Base-by-base conservation (phyloP, 805 yeast species). In the Zygoascus flipseniorum region DNA sequence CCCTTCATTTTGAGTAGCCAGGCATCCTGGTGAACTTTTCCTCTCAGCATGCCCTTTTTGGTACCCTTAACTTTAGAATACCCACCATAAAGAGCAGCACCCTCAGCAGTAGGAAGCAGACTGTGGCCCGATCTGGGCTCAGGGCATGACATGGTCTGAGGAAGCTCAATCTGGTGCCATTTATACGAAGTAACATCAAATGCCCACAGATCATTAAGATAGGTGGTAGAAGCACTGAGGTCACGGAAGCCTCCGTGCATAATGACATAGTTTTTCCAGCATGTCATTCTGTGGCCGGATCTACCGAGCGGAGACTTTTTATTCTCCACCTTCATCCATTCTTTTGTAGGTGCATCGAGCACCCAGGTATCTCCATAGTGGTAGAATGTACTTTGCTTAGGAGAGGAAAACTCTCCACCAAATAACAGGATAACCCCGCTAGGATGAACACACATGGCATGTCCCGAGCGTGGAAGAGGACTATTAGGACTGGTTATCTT, bases 291-390 rank as follows among this genome's bases (percentile, higher is more conserved):
- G 65, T 89, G 96, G 31, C 99, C 99, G 1, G 97, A 88, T 58
- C 99, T 76, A 0, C 96, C 85, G 13, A 83, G 73, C 3, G 98
- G 98, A 10, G 64, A 60, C 52, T 76, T 78, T 58, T 85, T 85
- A 42, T 73, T 71, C 53, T 92, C 98, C 5, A 89, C 72, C 63
- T 90, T 89, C 20, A 86, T 76, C 98, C 98, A 92, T 69, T 89
- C 96, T 62, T 86, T 89, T 16, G 85, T 75, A 32, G 77, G 81
- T 1, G 90, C 79, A 63, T 93, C 98, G 55, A 92, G 72, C 47
- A 92, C 76, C 99, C 99, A 92, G 3, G 97, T 85, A 65, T 92
- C 99, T 16, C 96, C 92, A 67, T 88, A 92, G 69, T 92, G 99
- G 67, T 93, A 93, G 69, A 92, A 92, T 0, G 97, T 89, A 50